Base-by-base conservation (phyloP, 768 basidiomycete genomes). In the Bullera alba region DNA sequence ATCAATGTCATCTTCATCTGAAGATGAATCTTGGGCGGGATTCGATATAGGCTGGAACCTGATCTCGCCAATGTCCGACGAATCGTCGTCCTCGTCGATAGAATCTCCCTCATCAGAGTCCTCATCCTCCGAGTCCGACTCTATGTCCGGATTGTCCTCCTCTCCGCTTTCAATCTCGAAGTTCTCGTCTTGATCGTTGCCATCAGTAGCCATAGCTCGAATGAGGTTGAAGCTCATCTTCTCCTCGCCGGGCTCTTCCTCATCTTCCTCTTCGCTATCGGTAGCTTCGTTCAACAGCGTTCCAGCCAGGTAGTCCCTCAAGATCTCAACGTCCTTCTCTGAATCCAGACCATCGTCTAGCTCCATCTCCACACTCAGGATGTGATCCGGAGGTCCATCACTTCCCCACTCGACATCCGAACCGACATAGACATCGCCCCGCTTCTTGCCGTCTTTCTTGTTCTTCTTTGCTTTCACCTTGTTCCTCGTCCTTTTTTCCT, bases 401-500 rank as follows among this genome's bases (percentile, higher is more conserved):
- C 66, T 67, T n/a, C 70, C 70, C 70, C 70, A 72, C 3, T 72
- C 68, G 22, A 72, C 44, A 50, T 72, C 70, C 4, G 65, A 67
- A 48, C 65, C 70, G 8, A 56, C 57, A 39, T 39, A 39, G 8
- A 21, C 37, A 8, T 39, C 37, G 8, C 25, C 52, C 54, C 42
- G 39, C 42, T 50, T 51, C 54, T 47, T 53, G 25, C 15, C 46
- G 36, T 26, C 42, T 26, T 36, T 37, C 47, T 16, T 29, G 45
- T 44, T 48, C 44, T 30, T 46, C 30, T 4, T 35, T 39, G 22
- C 58, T 60, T 37, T 56, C 55, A 4, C 49, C 36, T 42, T 45
- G 16, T 38, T 48, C 42, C 32, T 26, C 25, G 37, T 42, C 16
- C 52, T 42, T 47, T 64, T 67, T 37, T 61, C 56, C 49, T 46